Conservation (phyloP, 2,329 filamentous ascomycete species). For the Fusarium tanahbumbuense region DNA sequence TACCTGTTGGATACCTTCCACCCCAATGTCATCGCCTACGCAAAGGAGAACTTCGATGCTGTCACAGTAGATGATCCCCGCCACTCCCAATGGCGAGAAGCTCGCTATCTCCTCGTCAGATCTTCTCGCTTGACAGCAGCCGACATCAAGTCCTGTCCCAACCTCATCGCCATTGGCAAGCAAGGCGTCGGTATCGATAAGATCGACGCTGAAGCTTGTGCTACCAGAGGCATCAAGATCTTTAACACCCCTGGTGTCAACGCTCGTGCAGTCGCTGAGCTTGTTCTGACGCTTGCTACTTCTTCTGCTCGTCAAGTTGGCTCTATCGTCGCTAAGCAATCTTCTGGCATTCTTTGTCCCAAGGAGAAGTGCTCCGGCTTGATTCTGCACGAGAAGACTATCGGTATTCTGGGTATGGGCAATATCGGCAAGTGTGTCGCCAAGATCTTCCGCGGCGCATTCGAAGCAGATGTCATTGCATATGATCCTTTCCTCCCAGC, state of each 20-base stretch:
- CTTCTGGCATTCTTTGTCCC: constrained; percentile 44
- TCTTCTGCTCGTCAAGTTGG: constrained; percentile 51
- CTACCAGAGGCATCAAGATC: constrained; percentile 54
- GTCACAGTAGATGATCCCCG: constrained; percentile 51
- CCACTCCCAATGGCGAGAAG: constrained; percentile 56
- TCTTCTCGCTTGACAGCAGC: constrained; percentile 52
- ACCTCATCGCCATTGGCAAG: constrained; percentile 58
- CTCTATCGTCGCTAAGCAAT: constrained; percentile 48
- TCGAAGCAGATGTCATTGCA: constrained; percentile 50
- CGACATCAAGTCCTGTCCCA: constrained; percentile 52
- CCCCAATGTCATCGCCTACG: constrained; percentile 50
- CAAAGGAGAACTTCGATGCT: constrained; percentile 54
- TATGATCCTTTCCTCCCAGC: constrained; percentile 52
- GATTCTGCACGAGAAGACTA: constrained; percentile 49
- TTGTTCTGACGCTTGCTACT: constrained; percentile 52
- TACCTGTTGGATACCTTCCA: constrained; percentile 57
- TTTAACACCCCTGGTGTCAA: constrained; percentile 62
- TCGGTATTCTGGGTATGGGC: constrained; percentile 56
- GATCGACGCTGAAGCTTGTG: constrained; percentile 56
- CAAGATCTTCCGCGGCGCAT: constrained; percentile 52
- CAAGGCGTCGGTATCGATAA: constrained; percentile 61
- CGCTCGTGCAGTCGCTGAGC: constrained; percentile 56
- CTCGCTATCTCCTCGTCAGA: constrained; percentile 54
- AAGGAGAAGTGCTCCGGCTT: constrained; percentile 58
- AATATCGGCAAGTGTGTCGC: constrained; percentile 54